Evolutionary conservation across 768 basidiomycete species (phyloP), one percentile per base, ranked within the genome.

Genomic region (Mrakia hoshinonis): DNA sequence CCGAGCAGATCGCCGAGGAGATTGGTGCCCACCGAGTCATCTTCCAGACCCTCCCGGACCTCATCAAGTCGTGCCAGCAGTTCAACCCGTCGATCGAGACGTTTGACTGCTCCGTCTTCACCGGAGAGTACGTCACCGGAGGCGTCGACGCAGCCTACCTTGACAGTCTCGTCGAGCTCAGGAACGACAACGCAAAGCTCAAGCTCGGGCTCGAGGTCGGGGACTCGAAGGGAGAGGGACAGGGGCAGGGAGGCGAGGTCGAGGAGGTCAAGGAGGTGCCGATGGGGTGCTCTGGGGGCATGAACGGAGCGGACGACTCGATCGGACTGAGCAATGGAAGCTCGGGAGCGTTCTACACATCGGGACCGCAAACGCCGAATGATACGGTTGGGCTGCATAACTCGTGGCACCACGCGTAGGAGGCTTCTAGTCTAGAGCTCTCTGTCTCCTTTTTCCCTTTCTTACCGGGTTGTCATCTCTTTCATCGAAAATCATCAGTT

Each of bases 81-180:
- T 85, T 92, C 80, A 97, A 96, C 78, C 85, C 88, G 0, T 78
- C 80, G 20, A 89, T 99, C 77, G 79, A 81, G 65, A 80, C 82
- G 10, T 96, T 98, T 77, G 96, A 99, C 77, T 98, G 95, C 81
- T 97, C 95, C 18, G 95, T 99, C 29, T 99, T 98, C 81, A 92
- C 91, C 11, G 96, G 96, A 55, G 87, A 96, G 78, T 99, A 99
- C 78, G 86, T 98, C 64, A 99, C 95, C 1, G 95, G 96, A 22
- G 89, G 89, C 20, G 89, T 99, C 31, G 87, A 90, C 75, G 89
- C 91, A 74, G 83, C 77, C 55, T 98, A 99, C 81, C 82, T 99
- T 61, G 79, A 81, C 47, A 82, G 86, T 72, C 77, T 99, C 49
- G 91, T 97, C 79, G 82, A 81, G 47, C 77, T 91, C 68, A 85